phyloP scores from a whole-genome alignment of 768 basidiomycete genomes.

The Russula sp. region DNA sequence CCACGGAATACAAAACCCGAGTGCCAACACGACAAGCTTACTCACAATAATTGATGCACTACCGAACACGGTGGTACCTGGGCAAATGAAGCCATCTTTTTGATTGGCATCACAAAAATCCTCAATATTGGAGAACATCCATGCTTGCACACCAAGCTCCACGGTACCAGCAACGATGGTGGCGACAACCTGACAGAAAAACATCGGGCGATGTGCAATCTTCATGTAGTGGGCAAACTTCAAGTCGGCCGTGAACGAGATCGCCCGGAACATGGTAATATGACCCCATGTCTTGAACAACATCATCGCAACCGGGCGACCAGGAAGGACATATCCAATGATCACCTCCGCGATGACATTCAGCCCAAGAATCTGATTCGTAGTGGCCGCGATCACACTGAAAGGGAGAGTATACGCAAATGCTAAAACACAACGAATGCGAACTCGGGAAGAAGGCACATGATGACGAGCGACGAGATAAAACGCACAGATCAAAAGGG shows the following conservation, averaged over 20 bases:
- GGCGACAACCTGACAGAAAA: constrained; percentile 64
- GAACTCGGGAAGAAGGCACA: no score
- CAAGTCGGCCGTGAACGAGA: constrained; percentile 69
- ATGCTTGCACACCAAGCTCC: constrained; percentile 72
- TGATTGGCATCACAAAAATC: constrained; percentile 55
- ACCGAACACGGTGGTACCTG: constrained; percentile 67
- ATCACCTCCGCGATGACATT: constrained; percentile 79
- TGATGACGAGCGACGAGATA: neutral
- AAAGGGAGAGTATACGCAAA: constrained; percentile 49
- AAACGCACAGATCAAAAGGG: constrained; percentile 54
- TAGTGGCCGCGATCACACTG: constrained; percentile 71
- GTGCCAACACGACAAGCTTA: neutral
- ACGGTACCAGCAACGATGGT: constrained; percentile 66
- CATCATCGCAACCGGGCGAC: constrained; percentile 78
- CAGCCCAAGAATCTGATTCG: constrained; percentile 74
- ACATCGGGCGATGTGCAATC: constrained; percentile 71
- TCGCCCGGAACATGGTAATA: constrained; percentile 63
- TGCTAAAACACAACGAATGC: constrained; percentile 26
- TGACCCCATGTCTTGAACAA: constrained; percentile 84
- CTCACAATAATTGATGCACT: constrained; percentile 74
- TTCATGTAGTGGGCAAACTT: constrained; percentile 75
- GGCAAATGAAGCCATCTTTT: constrained; percentile 67
- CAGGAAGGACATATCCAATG: constrained; percentile 75
- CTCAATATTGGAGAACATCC: constrained; percentile 70
- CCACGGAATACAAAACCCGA: neutral